Conservation (phyloP, 2,329 filamentous ascomycete genomes). For the Diaporthe humulicola region DNA sequence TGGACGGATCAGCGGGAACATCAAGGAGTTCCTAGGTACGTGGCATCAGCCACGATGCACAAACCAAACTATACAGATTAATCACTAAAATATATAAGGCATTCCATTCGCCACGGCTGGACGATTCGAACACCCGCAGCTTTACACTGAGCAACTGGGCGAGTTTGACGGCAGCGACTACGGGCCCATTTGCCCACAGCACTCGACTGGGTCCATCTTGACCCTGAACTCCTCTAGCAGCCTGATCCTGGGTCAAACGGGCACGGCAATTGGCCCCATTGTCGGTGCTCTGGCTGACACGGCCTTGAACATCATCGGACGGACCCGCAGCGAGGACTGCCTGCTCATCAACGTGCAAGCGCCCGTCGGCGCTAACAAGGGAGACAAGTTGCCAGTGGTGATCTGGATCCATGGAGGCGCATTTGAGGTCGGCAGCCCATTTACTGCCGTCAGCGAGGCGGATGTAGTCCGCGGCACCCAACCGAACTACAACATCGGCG, state of each 20-base stretch:
- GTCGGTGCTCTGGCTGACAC: neutral
- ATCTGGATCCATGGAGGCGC: slow-evolving; percentile 33
- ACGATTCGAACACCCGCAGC: slow-evolving; percentile 11
- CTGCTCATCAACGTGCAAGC: slow-evolving; percentile 12
- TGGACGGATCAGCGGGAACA: slow-evolving; percentile 6
- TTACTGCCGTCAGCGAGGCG: neutral
- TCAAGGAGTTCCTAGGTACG: slow-evolving; percentile 6
- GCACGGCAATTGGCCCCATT: neutral
- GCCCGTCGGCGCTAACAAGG: neutral
- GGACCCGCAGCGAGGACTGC: slow-evolving; percentile 25
- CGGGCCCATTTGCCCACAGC: neutral
- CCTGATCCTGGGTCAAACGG: neutral
- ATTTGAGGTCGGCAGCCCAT: neutral
- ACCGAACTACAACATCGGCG: neutral
- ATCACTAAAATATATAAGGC: neutral
- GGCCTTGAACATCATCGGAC: slow-evolving; percentile 4
- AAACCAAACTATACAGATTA: neutral
- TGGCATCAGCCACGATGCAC: neutral
- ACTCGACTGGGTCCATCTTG: neutral
- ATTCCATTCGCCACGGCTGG: slow-evolving; percentile 10
- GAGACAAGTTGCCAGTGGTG: slow-evolving; percentile 17
- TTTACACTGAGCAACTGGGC: slow-evolving; percentile 7
- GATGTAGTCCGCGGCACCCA: neutral
- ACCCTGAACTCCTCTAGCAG: neutral
- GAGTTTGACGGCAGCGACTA: slow-evolving; percentile 6